Percentiles rank a stretch among this genome's conserved stretches.
These are phyloP conservation scores for Trichoderma afroharzianum DNA, from an alignment of 2,329 filamentous ascomycete genomes.

Conservation along the genomic window DNA sequence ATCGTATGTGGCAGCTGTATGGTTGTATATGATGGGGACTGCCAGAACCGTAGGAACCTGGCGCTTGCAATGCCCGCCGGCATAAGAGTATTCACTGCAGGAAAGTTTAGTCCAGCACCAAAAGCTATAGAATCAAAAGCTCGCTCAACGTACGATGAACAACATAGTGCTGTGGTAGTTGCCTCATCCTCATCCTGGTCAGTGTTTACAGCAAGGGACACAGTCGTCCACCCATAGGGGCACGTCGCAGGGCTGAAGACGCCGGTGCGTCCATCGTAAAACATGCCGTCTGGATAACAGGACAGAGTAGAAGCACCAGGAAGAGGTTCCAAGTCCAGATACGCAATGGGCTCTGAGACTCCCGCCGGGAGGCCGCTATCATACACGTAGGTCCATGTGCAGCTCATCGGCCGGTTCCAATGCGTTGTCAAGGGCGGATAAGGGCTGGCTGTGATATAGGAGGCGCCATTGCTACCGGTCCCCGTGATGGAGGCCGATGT, in stretches of 20 bases:
- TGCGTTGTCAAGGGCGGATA: conserved; percentile 38
- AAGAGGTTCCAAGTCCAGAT: conserved; percentile 36
- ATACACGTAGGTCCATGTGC: conserved; percentile 39
- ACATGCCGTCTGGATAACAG: conserved; percentile 41
- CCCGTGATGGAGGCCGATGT: conserved; percentile 3
- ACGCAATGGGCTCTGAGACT: conserved; percentile 32
- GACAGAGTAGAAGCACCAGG: conserved; percentile 36
- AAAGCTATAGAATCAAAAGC: background rate
- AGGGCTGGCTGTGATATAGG: conserved; percentile 19
- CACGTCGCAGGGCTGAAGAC: conserved; percentile 40
- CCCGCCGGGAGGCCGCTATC: conserved; percentile 25
- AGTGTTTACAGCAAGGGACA: conserved; percentile 30
- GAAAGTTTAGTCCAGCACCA: conserved; percentile 17
- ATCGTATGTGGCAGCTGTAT: conserved; percentile 34
- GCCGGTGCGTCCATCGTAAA: conserved; percentile 34
- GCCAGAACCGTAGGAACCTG: conserved; percentile 35
- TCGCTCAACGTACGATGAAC: conserved; percentile 36
- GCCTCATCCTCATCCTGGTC: conserved; percentile 27
- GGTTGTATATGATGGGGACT: conserved; percentile 36
- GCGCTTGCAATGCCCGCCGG: conserved; percentile 34
- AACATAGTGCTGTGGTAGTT: conserved; percentile 40
- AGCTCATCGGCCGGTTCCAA: conserved; percentile 35
- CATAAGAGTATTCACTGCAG: conserved; percentile 33
- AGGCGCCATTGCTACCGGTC: conserved; percentile 18
- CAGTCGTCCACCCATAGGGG: conserved; percentile 40